Evolutionary conservation across 345 rosid genomes (phyloP).

Genomic region (Citrus mangshanensis): DNA sequence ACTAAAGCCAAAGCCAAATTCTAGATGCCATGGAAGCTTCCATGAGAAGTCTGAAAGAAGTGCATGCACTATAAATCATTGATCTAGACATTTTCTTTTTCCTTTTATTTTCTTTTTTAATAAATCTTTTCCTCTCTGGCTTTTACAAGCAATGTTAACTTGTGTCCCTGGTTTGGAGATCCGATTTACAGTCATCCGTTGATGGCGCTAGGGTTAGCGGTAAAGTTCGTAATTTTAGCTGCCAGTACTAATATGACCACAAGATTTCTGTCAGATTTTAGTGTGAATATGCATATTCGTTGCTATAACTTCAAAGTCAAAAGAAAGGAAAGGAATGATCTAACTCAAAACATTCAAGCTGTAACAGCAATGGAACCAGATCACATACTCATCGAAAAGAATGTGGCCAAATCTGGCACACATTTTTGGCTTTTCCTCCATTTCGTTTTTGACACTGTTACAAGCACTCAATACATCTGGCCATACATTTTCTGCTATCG

Average conservation of each 20-base stretch:
- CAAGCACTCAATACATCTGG: conserved; percentile 23
- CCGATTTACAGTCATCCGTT: neutral
- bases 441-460: conserved; percentile 12
- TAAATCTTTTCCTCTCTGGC: neutral
- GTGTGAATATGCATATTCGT: too few relatives aligned
- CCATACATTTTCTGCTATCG: conserved; percentile 20
- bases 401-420: conserved; percentile 29
- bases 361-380: neutral
- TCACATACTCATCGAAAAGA: conserved; percentile 18
- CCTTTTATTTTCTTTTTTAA: neutral
- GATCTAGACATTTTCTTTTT: neutral
- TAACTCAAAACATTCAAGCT: neutral
- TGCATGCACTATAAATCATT: neutral
- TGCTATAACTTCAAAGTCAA: neutral
- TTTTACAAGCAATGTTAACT: neutral
- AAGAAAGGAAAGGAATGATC: neutral
- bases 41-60: neutral
- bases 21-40: neutral
- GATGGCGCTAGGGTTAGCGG: neutral
- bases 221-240: too few relatives aligned
- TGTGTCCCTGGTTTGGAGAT: neutral
- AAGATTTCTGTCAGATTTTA: too few relatives aligned
- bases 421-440: conserved; percentile 16
- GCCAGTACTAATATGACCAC: too few relatives aligned
- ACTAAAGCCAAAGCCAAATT: neutral